phyloP scores from a whole-genome alignment of 331 rosid species.

The Malus hybrid region DNA sequence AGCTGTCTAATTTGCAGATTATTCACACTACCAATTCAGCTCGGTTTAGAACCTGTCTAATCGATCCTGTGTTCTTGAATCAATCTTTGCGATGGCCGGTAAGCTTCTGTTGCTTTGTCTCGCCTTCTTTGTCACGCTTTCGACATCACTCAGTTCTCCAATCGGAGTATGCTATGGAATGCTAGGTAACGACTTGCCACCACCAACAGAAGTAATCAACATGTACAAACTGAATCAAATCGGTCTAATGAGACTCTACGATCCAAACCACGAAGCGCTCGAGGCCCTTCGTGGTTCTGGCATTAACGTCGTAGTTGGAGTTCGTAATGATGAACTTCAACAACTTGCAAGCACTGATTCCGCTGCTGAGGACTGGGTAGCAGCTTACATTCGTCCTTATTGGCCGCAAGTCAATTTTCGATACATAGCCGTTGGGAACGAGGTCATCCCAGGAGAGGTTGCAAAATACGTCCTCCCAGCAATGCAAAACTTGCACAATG shows the following conservation, averaged over 20 bases:
- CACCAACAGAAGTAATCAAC: not conserved
- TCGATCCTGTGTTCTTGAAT: too few relatives aligned
- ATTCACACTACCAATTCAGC: not conserved
- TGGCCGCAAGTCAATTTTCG: not conserved
- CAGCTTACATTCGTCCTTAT: not conserved
- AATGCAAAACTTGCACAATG: constrained; percentile 7
- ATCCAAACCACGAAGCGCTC: not conserved
- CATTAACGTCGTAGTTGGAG: constrained; percentile 11
- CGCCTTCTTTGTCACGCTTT: not conserved
- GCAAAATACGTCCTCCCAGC: constrained; percentile 5
- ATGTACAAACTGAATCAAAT: not conserved
- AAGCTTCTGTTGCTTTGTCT: not conserved
- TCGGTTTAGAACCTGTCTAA: too few relatives aligned
- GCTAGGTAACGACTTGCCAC: constrained; percentile 15
- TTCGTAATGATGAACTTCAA: constrained; percentile 10
- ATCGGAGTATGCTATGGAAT: constrained; percentile 24
- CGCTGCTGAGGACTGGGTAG: constrained; percentile 5
- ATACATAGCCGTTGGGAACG: constrained; percentile 15
- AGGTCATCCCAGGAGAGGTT: constrained; percentile 13
- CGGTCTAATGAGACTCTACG: not conserved
- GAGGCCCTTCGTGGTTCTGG: not conserved
- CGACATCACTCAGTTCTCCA: not conserved
- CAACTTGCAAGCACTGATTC: not conserved
- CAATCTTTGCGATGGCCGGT: not conserved
- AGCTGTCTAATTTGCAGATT: not conserved